Evolutionary conservation across 176 grass and related monocot species (phyloP).

Genomic region (Oryza longistaminata): DNA sequence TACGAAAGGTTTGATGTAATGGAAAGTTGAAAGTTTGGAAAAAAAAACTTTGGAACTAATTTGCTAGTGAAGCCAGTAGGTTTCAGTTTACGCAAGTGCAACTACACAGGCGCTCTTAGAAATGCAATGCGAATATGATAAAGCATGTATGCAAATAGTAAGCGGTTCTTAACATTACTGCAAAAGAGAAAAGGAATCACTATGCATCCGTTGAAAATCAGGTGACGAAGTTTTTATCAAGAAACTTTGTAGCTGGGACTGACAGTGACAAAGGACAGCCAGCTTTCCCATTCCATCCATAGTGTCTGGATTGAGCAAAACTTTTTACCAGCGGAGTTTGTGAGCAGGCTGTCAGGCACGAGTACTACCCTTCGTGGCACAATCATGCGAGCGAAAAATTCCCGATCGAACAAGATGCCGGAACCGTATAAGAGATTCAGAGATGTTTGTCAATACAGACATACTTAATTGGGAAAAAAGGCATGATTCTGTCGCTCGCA

Average conservation of each 20-base stretch:
- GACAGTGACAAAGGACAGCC: not conserved
- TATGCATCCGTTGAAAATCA: not conserved
- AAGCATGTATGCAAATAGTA: not conserved
- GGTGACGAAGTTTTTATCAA: not conserved
- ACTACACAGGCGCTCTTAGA: not conserved
- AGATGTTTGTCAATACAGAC: not conserved
- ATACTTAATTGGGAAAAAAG: not conserved
- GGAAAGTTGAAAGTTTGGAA: no score
- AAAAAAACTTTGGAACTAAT: no score
- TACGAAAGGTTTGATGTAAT: no score
- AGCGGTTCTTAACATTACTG: not conserved
- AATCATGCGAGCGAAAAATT: not conserved
- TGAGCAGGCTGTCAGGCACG: not conserved
- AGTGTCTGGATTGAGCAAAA: not conserved
- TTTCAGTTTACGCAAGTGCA: not conserved
- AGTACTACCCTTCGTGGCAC: not conserved
- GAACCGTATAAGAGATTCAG: no score
- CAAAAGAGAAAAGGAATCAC: not conserved
- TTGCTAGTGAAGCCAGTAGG: slow-evolving; percentile 16
- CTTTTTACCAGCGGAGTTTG: not conserved
- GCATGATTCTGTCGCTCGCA: not conserved
- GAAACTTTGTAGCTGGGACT: not conserved
- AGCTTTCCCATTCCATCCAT: not conserved
- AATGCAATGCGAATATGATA: not conserved
- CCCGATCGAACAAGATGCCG: not conserved